phyloP scores from a whole-genome alignment of 345 rosid species.

The Arabis hirsuta region DNA sequence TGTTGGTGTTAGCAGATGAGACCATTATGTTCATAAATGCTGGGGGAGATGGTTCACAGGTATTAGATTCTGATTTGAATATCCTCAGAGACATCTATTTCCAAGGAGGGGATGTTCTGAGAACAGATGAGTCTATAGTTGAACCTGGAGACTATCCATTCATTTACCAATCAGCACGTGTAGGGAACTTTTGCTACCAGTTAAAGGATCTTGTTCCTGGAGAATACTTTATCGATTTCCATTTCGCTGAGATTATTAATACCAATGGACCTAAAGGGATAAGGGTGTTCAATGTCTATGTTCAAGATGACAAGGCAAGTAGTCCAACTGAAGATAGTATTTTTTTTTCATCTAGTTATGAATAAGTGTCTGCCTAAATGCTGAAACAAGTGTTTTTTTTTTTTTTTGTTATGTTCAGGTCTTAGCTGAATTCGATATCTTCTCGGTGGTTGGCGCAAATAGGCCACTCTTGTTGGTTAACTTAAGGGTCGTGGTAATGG shows the following conservation, averaged over 20 bases:
- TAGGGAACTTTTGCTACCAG: conserved; percentile 70
- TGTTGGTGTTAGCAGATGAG: conserved; percentile 55
- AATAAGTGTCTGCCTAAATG: background rate
- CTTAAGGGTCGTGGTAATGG: conserved; percentile 65
- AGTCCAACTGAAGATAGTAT: background rate
- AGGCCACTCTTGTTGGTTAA: conserved; percentile 79
- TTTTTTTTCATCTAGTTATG: background rate
- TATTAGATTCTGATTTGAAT: conserved; percentile 50
- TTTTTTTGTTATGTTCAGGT: conserved; percentile 56
- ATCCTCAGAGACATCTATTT: conserved; percentile 59
- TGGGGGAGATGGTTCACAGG: conserved; percentile 62
- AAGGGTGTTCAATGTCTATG: conserved; percentile 79
- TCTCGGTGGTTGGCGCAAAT: conserved; percentile 80
- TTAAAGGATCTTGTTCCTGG: conserved; percentile 61
- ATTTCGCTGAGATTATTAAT: conserved; percentile 86
- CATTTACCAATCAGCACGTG: conserved; percentile 76
- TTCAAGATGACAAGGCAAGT: conserved; percentile 91
- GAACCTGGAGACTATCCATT: conserved; percentile 81
- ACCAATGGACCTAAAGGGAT: conserved; percentile 90
- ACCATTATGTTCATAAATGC: conserved; percentile 72
- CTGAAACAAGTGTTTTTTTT: conserved; percentile 27
- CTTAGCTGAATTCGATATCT: conserved; percentile 81
- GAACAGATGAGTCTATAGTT: conserved; percentile 69
- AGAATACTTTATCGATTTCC: conserved; percentile 76
- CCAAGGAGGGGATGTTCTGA: conserved; percentile 73